phyloP scores from a whole-genome alignment of 1,139 yeast genomes.

The Diutina catenulata region DNA sequence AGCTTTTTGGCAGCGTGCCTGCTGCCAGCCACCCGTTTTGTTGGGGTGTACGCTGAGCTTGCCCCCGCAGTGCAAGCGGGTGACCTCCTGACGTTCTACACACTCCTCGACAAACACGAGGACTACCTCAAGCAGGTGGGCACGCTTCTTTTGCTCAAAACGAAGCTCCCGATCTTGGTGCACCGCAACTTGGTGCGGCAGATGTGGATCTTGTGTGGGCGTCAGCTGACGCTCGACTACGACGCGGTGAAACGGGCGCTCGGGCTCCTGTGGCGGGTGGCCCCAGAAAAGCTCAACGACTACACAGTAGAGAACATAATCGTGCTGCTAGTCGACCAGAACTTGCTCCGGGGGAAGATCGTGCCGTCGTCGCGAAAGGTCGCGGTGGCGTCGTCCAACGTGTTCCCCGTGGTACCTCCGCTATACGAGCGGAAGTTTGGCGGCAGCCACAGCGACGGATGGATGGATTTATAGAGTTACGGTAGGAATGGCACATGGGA shows the following conservation, averaged over 20 bases:
- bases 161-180: conserved; percentile 30
- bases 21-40: conserved; percentile 17
- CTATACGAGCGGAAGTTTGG: neutral
- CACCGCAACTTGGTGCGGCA: conserved; percentile 33
- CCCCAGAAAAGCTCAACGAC: conserved; percentile 14
- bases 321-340: conserved; percentile 39
- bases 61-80: conserved; percentile 26
- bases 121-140: conserved; percentile 23
- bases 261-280: conserved; percentile 9
- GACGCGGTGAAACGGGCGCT: conserved; percentile 16
- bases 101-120: conserved; percentile 19
- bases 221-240: conserved; percentile 19
- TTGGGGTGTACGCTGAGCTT: conserved; percentile 26
- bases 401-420: neutral
- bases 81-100: conserved; percentile 22
- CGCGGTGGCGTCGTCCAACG: neutral
- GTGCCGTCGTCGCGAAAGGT: conserved; percentile 24
- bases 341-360: conserved; percentile 40
- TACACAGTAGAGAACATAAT: conserved; percentile 34
- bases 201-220: conserved; percentile 21
- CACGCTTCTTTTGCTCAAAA: conserved; percentile 25
- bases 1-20: conserved; percentile 12
- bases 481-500: no score
- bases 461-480: no score
- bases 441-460: neutral